Evolutionary conservation across 345 rosid genomes (phyloP).

Genomic region (Aegle marmelos): DNA sequence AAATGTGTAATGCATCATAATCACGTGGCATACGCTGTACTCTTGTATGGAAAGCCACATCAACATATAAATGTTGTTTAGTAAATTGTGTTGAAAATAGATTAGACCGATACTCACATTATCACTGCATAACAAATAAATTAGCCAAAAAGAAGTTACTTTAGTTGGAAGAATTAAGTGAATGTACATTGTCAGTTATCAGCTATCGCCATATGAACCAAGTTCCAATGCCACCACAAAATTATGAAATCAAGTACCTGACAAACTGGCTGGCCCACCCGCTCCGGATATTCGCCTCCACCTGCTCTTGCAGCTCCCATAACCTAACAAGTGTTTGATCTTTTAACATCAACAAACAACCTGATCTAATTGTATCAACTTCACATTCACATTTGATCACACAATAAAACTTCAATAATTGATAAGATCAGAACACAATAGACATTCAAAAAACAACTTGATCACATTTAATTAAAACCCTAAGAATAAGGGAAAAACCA

Average conservation of each 20-base stretch:
- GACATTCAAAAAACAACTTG: background rate
- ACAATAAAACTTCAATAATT: background rate
- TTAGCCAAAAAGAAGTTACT: background rate
- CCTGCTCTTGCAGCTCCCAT: constrained; percentile 51
- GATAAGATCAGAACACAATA: constrained; percentile 21
- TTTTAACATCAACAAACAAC: constrained; percentile 17
- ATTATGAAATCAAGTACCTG: constrained; percentile 46
- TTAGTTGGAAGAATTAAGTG: background rate
- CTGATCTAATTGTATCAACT: constrained; percentile 11
- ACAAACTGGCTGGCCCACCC: constrained; percentile 73
- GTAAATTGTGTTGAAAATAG: background rate
- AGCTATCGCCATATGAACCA: background rate
- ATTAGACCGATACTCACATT: background rate
- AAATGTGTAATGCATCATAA: background rate
- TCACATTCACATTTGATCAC: background rate
- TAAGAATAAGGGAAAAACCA: constrained; percentile 10
- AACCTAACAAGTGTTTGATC: constrained; percentile 39
- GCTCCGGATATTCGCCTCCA: constrained; percentile 69
- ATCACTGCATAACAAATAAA: constrained; percentile 1
- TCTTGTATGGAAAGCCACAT: background rate
- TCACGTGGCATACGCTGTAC: background rate
- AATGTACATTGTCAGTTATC: constrained; percentile 21
- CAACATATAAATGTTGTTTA: background rate
- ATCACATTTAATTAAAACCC: constrained; percentile 26
- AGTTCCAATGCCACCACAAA: background rate